These are phyloP conservation scores for Solanum piurae DNA, from an alignment of 257 asterid species.

Conservation along the genomic window DNA sequence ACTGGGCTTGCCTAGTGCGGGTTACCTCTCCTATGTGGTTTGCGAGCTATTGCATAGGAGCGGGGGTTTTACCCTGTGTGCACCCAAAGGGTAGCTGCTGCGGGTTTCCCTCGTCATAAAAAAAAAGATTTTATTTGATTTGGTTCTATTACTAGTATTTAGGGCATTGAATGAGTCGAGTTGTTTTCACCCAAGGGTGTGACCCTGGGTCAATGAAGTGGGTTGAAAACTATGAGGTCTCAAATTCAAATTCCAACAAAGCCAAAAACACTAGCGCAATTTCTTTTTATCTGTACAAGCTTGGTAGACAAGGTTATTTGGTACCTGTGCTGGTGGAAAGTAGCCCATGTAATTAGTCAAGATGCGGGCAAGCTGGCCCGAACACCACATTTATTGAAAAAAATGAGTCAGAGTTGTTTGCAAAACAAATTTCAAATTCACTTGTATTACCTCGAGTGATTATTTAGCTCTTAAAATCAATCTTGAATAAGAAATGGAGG, in stretches of 20 bases:
- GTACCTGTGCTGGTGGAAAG: neutral
- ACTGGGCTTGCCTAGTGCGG: no score
- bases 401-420: neutral
- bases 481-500: neutral
- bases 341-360: neutral
- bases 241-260: neutral
- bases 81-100: no score
- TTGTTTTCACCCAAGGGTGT: neutral
- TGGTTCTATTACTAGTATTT: neutral
- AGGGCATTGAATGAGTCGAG: neutral
- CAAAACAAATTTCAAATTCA: neutral
- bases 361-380: neutral
- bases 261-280: neutral
- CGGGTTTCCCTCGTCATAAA: no score
- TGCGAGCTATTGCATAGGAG: no score
- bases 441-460: neutral
- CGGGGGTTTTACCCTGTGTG: no score
- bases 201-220: neutral
- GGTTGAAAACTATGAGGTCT: neutral
- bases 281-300: neutral
- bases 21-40: no score
- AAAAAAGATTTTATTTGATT: neutral
- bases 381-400: neutral
- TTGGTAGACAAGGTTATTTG: neutral
- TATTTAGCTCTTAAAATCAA: neutral